These are phyloP conservation scores for Geoglossum cookeanum DNA, from an alignment of 2,329 filamentous ascomycete species.

Conservation along the genomic window DNA sequence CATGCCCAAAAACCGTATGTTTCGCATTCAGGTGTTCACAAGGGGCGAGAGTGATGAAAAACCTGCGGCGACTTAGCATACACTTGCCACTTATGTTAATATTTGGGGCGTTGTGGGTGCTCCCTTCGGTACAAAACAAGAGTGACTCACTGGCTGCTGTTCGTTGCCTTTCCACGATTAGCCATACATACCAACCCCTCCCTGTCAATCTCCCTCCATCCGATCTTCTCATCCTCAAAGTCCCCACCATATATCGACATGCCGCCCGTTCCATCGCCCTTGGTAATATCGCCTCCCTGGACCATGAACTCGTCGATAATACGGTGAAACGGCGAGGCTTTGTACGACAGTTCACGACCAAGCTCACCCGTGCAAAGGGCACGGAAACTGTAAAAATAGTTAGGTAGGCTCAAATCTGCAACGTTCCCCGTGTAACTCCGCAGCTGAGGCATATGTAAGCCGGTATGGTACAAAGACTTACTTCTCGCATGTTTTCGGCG, in stretches of 20 bases:
- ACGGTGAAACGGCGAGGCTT: slow-evolving; percentile 16
- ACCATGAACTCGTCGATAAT: slow-evolving; percentile 27
- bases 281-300: slow-evolving; percentile 24
- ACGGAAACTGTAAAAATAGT: slow-evolving; percentile 20
- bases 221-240: slow-evolving; percentile 24
- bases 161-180: slow-evolving; percentile 22
- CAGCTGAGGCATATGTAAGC: slow-evolving; percentile 22
- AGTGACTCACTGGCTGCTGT: slow-evolving; percentile 20
- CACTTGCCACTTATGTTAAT: too few relatives aligned
- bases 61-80: slow-evolving; percentile 11
- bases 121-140: neutral
- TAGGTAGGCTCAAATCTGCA: neutral
- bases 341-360: slow-evolving; percentile 20
- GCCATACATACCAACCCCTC: slow-evolving; percentile 23
- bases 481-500: slow-evolving; percentile 28
- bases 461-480: slow-evolving; percentile 11
- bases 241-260: slow-evolving; percentile 21
- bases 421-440: neutral
- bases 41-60: slow-evolving; percentile 24
- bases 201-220: slow-evolving; percentile 22
- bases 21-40: slow-evolving; percentile 23
- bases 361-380: slow-evolving; percentile 22
- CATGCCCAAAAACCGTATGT: slow-evolving; percentile 23
- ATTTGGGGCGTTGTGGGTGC: too few relatives aligned
- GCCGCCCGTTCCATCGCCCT: slow-evolving; percentile 23